Evolutionary conservation across 2,329 filamentous ascomycete species (phyloP).

Genomic region (Colletotrichum sp.): DNA sequence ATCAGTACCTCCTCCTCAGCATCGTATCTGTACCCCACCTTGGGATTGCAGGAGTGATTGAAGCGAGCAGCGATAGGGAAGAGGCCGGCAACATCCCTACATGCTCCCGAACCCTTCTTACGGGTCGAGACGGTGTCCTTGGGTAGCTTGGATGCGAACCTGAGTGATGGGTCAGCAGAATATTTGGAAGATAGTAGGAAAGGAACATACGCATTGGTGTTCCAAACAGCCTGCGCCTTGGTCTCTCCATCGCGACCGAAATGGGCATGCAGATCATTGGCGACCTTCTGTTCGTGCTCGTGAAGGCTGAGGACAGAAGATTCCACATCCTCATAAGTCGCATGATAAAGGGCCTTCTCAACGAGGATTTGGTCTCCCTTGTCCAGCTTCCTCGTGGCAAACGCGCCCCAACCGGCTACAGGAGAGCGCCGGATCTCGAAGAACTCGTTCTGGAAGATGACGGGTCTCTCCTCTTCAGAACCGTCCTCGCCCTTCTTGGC

Average conservation of each 20-base stretch:
- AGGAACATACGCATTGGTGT: constrained; percentile 50
- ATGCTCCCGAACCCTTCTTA: background rate
- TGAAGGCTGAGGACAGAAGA: constrained; percentile 27
- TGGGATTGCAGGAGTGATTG: constrained; percentile 60
- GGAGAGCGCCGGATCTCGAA: constrained; percentile 46
- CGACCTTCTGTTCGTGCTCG: constrained; percentile 33
- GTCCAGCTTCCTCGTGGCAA: constrained; percentile 45
- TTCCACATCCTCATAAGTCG: constrained; percentile 13
- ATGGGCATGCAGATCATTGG: constrained; percentile 42
- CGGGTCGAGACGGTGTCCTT: background rate
- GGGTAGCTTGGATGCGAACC: constrained; percentile 29
- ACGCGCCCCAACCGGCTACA: constrained; percentile 51
- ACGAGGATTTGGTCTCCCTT: constrained; percentile 45
- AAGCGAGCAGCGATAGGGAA: constrained; percentile 60
- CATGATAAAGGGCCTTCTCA: constrained; percentile 48
- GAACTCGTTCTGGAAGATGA: constrained; percentile 40
- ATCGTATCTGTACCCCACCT: constrained; percentile 49
- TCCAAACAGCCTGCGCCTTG: constrained; percentile 40
- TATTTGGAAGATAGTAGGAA: too few relatives aligned
- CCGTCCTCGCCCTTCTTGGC: background rate
- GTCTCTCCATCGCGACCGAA: constrained; percentile 29
- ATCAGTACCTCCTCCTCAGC: constrained; percentile 36
- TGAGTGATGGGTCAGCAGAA: background rate
- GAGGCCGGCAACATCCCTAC: constrained; percentile 35
- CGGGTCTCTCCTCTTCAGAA: background rate